These are phyloP conservation scores for Parascedosporium putredinis DNA, from an alignment of 2,329 filamentous ascomycete genomes.

Conservation along the genomic window DNA sequence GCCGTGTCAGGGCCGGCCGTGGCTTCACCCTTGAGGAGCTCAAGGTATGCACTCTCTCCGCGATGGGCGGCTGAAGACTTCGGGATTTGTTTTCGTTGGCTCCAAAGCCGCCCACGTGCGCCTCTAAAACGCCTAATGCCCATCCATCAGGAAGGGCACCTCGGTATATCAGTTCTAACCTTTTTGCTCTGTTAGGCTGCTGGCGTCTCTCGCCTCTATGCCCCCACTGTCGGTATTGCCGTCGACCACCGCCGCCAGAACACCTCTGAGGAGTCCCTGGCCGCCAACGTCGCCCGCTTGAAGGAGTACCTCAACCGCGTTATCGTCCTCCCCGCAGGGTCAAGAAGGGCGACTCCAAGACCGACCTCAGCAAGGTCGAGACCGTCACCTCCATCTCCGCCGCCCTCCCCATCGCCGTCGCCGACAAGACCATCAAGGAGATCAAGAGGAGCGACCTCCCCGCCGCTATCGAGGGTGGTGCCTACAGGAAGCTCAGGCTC, in stretches of 20 bases:
- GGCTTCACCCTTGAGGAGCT: constrained; percentile 96
- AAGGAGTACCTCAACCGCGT: constrained; percentile 95
- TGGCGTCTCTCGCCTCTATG: constrained; percentile 87
- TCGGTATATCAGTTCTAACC: background rate
- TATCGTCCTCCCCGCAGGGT: constrained; percentile 95
- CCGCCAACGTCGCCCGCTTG: constrained; percentile 92
- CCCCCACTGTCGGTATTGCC: constrained; percentile 90
- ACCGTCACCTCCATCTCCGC: constrained; percentile 40
- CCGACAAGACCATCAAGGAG: constrained; percentile 55
- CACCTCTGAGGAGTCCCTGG: constrained; percentile 89
- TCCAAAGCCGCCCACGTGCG: background rate
- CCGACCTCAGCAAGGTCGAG: constrained; percentile 61
- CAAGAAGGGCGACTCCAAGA: constrained; percentile 87
- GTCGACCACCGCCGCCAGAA: constrained; percentile 97
- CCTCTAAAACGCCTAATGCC: background rate
- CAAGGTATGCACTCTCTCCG: constrained; percentile 61
- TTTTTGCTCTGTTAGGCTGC: constrained; percentile 64
- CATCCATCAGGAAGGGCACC: too few relatives aligned
- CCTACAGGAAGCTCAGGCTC: constrained; percentile 76
- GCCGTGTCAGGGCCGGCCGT: constrained; percentile 88
- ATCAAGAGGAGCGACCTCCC: constrained; percentile 76
- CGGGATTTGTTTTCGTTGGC: background rate
- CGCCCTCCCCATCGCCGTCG: constrained; percentile 63
- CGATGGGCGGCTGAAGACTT: background rate
- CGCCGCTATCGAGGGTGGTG: constrained; percentile 66